Percentiles rank a stretch among this genome's conserved stretches.
Conservation (phyloP, 2,329 filamentous ascomycete genomes). For the Penicillium griseofulvum region DNA sequence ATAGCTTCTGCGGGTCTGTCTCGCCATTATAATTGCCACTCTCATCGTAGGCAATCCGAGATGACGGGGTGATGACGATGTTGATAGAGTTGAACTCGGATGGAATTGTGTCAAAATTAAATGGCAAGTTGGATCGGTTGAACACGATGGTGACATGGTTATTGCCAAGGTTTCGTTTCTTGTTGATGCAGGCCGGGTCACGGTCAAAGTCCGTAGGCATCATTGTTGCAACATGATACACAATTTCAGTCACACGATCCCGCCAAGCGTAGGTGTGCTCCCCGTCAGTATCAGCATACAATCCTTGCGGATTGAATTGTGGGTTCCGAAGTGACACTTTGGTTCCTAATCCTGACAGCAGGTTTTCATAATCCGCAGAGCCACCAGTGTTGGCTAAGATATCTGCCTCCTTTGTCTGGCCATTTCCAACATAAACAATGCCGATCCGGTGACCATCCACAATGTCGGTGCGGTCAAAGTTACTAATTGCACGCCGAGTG, state of each 20-base stretch:
- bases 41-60: slow-evolving; percentile 34
- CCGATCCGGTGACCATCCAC: slow-evolving; percentile 96
- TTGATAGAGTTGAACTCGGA: slow-evolving; percentile 97
- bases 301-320: slow-evolving; percentile 86
- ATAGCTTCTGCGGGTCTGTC: slow-evolving; percentile 47
- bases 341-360: slow-evolving; percentile 78
- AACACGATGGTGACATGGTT: slow-evolving; percentile 98
- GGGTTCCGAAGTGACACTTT: slow-evolving; percentile 77
- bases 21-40: slow-evolving; percentile 37
- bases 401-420: slow-evolving; percentile 76
- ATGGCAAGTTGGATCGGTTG: slow-evolving; percentile 90
- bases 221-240: slow-evolving; percentile 94
- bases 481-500: slow-evolving; percentile 69
- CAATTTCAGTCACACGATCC: slow-evolving; percentile 88
- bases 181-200: slow-evolving; percentile 73
- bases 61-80: slow-evolving; percentile 87
- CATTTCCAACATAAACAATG: slow-evolving; percentile 86
- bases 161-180: slow-evolving; percentile 95
- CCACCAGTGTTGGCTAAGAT: slow-evolving; percentile 85
- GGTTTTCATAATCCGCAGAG: slow-evolving; percentile 82
- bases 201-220: slow-evolving; percentile 85
- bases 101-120: slow-evolving; percentile 86
- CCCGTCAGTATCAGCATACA: slow-evolving; percentile 82
- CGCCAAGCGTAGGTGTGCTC: slow-evolving; percentile 91
- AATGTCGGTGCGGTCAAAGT: slow-evolving; percentile 83